Percentiles rank a stretch among this genome's conserved stretches.
Evolutionary conservation across 495 filamentous ascomycete species (phyloP).

Genomic region (Lasiosphaeris hirsuta): DNA sequence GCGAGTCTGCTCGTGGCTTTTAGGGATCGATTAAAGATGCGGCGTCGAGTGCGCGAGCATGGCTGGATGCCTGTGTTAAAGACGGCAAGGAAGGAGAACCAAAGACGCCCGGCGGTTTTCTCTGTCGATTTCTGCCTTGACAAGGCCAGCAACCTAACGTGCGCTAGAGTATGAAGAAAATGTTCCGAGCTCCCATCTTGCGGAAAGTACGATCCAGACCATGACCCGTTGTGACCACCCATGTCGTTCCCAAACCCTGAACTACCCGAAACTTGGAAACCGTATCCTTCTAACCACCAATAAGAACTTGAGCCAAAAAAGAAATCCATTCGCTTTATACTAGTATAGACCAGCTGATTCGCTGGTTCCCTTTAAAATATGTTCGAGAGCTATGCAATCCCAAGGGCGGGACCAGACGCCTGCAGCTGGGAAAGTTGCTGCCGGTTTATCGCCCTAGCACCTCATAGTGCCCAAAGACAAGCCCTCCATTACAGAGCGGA

Average conservation of each 20-base stretch:
- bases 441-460: too few relatives aligned
- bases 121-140: slow-evolving; percentile 6
- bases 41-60: neutral
- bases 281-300: neutral
- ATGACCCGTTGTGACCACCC: neutral
- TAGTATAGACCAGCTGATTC: too few relatives aligned
- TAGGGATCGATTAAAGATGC: too few relatives aligned
- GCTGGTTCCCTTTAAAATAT: too few relatives aligned
- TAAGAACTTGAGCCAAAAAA: neutral
- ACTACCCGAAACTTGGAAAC: neutral
- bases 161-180: neutral
- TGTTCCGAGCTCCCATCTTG: neutral
- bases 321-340: too few relatives aligned
- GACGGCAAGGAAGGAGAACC: neutral
- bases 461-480: too few relatives aligned
- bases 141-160: neutral
- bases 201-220: slow-evolving; percentile 3
- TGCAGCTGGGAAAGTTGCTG: too few relatives aligned
- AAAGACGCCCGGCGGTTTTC: neutral
- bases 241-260: neutral
- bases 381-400: too few relatives aligned
- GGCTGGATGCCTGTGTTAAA: neutral
- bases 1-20: too few relatives aligned
- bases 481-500: too few relatives aligned
- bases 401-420: too few relatives aligned